Evolutionary conservation across 2,329 filamentous ascomycete species (phyloP).

Genomic region (Zasmidium angulare): DNA sequence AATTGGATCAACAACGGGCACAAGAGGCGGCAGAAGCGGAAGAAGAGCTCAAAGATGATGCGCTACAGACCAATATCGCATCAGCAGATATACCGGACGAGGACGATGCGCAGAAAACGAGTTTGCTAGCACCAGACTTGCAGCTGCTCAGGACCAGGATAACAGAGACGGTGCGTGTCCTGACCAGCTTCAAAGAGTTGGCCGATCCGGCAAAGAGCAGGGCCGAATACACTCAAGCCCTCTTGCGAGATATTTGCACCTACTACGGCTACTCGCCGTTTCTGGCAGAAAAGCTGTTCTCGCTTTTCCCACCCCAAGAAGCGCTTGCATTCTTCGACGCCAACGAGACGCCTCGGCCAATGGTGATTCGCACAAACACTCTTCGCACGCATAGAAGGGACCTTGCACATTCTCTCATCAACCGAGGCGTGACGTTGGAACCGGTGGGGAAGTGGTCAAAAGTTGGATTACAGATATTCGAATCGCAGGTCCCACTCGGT

Average conservation of each 20-base stretch:
- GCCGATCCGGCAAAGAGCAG: conserved; percentile 77
- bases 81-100: conserved; percentile 65
- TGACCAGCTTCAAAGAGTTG: conserved; percentile 83
- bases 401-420: conserved; percentile 89
- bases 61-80: conserved; percentile 90
- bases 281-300: conserved; percentile 93
- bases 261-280: conserved; percentile 97
- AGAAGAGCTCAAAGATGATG: conserved; percentile 79
- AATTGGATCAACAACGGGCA: conserved; percentile 74
- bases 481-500: conserved; percentile 81
- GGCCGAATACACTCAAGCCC: conserved; percentile 81
- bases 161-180: conserved; percentile 86
- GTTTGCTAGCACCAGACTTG: conserved; percentile 78
- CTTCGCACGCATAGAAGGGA: conserved; percentile 74
- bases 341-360: conserved; percentile 89
- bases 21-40: conserved; percentile 80
- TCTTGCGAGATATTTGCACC: conserved; percentile 87
- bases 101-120: conserved; percentile 57
- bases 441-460: conserved; percentile 99
- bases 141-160: conserved; percentile 85
- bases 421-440: conserved; percentile 92
- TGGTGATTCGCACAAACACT: conserved; percentile 97
- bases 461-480: conserved; percentile 94
- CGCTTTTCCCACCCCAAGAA: conserved; percentile 87
- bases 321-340: conserved; percentile 98